Evolutionary conservation across 108 stramenopile species (phyloP).

Genomic region (Fragilaria crotonensis): DNA sequence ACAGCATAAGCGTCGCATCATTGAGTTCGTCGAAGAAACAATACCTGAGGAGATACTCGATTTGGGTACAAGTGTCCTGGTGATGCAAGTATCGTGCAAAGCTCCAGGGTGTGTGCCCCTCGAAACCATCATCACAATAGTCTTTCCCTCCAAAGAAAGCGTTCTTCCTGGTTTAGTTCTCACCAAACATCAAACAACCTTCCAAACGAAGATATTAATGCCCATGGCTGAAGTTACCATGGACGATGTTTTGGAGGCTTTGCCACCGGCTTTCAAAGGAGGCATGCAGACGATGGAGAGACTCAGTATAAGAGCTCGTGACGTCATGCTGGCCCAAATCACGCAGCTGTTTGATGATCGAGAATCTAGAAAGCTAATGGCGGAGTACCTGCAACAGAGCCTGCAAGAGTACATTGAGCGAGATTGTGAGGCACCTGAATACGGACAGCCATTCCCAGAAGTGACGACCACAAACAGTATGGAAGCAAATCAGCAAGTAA

Average conservation of each 20-base stretch:
- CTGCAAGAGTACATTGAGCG: constrained; percentile 62
- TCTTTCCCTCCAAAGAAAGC: constrained; percentile 56
- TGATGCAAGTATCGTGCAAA: constrained; percentile 81
- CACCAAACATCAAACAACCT: constrained; percentile 41
- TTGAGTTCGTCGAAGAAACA: constrained; percentile 58
- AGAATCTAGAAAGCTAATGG: constrained; percentile 41
- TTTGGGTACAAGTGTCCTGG: constrained; percentile 75
- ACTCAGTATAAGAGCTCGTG: constrained; percentile 54
- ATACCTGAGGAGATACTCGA: constrained; percentile 73
- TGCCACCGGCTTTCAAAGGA: constrained; percentile 70
- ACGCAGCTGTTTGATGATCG: constrained; percentile 54
- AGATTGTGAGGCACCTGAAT: constrained; percentile 57
- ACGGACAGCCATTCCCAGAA: constrained; percentile 42
- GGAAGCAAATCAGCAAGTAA: background rate
- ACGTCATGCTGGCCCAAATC: constrained; percentile 77
- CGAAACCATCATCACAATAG: constrained; percentile 77
- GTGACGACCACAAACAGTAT: constrained; percentile 2
- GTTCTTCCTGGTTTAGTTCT: constrained; percentile 20
- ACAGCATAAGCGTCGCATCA: constrained; percentile 75
- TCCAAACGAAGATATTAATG: constrained; percentile 78
- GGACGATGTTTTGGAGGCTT: constrained; percentile 76
- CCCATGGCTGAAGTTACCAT: constrained; percentile 74
- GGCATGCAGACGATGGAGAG: constrained; percentile 60
- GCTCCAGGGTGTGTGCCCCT: constrained; percentile 82
- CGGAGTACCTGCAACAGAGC: constrained; percentile 60